These are phyloP conservation scores for Whalleya microplaca DNA, from an alignment of 2,329 filamentous ascomycete genomes.

Conservation along the genomic window DNA sequence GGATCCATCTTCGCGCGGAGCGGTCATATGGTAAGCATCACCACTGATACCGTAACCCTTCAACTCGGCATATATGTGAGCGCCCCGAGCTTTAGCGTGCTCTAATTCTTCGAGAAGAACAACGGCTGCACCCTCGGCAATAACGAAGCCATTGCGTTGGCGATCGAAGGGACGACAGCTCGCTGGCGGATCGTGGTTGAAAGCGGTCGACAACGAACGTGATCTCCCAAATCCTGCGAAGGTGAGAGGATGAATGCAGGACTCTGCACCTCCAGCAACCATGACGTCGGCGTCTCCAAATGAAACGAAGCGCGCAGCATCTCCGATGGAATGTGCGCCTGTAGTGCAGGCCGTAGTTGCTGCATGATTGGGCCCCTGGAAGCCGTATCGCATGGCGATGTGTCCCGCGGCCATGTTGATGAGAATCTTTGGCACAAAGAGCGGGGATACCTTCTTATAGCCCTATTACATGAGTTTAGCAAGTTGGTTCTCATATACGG, in stretches of 20 bases:
- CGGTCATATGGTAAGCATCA: conserved; percentile 93
- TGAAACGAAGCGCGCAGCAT: conserved; percentile 91
- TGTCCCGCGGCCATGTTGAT: conserved; percentile 96
- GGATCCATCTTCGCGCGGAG: conserved; percentile 78
- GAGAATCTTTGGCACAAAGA: conserved; percentile 90
- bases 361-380: conserved; percentile 89
- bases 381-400: conserved; percentile 88
- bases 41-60: conserved; percentile 88
- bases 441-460: conserved; percentile 88
- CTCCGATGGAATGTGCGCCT: conserved; percentile 90
- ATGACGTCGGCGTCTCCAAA: conserved; percentile 92
- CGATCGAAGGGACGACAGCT: conserved; percentile 88
- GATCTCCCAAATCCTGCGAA: conserved; percentile 90
- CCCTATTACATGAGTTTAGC: conserved; percentile 57
- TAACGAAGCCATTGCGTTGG: conserved; percentile 82
- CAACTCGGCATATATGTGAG: conserved; percentile 85
- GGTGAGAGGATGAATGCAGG: conserved; percentile 92
- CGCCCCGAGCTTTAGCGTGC: conserved; percentile 79
- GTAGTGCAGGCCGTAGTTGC: conserved; percentile 96
- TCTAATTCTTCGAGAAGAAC: conserved; percentile 87
- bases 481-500: not conserved
- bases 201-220: conserved; percentile 80
- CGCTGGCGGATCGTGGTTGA: conserved; percentile 70
- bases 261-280: conserved; percentile 93
- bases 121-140: conserved; percentile 89